Evolutionary conservation across 2,329 filamentous ascomycete genomes (phyloP).

Genomic region (Zopfia rhizophila): DNA sequence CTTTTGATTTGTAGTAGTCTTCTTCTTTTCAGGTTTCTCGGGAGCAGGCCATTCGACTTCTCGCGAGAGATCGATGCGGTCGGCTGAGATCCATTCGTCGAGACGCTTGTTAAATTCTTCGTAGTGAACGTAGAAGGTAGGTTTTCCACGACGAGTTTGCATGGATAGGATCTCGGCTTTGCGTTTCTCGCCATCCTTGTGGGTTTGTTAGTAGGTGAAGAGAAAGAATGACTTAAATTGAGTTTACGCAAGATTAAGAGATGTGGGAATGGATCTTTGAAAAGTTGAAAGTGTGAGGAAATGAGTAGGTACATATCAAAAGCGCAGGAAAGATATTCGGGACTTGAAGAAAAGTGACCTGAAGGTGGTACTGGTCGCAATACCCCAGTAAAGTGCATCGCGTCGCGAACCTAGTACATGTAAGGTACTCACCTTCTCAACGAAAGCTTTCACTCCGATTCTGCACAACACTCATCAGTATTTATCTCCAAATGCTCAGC

Average conservation of each 20-base stretch:
- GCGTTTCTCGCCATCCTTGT: conserved; percentile 79
- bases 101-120: conserved; percentile 96
- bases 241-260: not conserved
- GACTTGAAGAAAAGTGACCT: not conserved
- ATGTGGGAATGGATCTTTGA: not conserved
- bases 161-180: conserved; percentile 98
- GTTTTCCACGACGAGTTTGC: conserved; percentile 85
- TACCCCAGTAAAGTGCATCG: conserved; percentile 8
- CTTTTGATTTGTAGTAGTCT: conserved; percentile 65
- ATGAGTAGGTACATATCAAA: too few species aligned
- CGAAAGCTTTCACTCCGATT: conserved; percentile 73
- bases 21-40: conserved; percentile 88
- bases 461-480: conserved; percentile 55
- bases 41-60: conserved; percentile 97
- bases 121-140: conserved; percentile 96
- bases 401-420: too few species aligned
- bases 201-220: conserved; percentile 29
- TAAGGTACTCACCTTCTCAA: conserved; percentile 70
- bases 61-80: conserved; percentile 84
- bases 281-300: not conserved
- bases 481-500: conserved; percentile 38
- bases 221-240: conserved; percentile 19
- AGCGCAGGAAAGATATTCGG: not conserved
- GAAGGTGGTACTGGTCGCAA: conserved; percentile 19
- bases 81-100: conserved; percentile 87